These are phyloP conservation scores for Rhizopus stolonifer DNA, from an alignment of 371 early-diverging fungal genomes.

Conservation along the genomic window DNA sequence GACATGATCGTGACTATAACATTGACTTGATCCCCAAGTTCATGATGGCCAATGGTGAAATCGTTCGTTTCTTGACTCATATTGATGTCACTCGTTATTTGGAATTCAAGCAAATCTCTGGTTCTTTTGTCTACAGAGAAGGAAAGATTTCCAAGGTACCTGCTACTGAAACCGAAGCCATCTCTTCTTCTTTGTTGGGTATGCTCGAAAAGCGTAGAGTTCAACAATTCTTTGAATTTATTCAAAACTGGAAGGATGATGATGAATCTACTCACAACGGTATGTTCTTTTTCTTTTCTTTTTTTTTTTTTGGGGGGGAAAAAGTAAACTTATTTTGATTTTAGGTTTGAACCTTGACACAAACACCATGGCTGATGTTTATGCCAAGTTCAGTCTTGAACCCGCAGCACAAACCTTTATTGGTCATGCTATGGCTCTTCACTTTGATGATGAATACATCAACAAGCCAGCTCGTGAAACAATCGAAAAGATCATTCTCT, in stretches of 20 bases:
- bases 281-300: slow-evolving; percentile 1
- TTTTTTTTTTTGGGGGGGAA: not conserved
- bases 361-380: slow-evolving; percentile 87
- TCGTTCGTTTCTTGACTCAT: slow-evolving; percentile 86
- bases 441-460: slow-evolving; percentile 95
- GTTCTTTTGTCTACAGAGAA: slow-evolving; percentile 93
- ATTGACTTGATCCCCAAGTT: slow-evolving; percentile 99
- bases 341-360: slow-evolving; percentile 70
- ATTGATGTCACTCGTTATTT: slow-evolving; percentile 98
- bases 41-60: slow-evolving; percentile 97
- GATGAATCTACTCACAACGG: slow-evolving; percentile 83
- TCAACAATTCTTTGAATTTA: slow-evolving; percentile 96
- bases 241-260: slow-evolving; percentile 81
- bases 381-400: slow-evolving; percentile 91
- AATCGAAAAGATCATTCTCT: slow-evolving; percentile 91
- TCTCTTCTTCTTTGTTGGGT: slow-evolving; percentile 88
- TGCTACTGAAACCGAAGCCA: slow-evolving; percentile 86
- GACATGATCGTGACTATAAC: slow-evolving; percentile 94
- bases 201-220: slow-evolving; percentile 95
- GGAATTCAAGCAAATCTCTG: slow-evolving; percentile 96
- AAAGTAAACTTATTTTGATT: not conserved
- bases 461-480: slow-evolving; percentile 87
- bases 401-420: slow-evolving; percentile 95
- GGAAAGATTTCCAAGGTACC: slow-evolving; percentile 95
- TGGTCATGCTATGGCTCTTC: slow-evolving; percentile 98